Evolutionary conservation across 208 protist genomes (phyloP), one percentile per base, ranked within the genome.

Genomic region (Trypanosoma vivax): DNA sequence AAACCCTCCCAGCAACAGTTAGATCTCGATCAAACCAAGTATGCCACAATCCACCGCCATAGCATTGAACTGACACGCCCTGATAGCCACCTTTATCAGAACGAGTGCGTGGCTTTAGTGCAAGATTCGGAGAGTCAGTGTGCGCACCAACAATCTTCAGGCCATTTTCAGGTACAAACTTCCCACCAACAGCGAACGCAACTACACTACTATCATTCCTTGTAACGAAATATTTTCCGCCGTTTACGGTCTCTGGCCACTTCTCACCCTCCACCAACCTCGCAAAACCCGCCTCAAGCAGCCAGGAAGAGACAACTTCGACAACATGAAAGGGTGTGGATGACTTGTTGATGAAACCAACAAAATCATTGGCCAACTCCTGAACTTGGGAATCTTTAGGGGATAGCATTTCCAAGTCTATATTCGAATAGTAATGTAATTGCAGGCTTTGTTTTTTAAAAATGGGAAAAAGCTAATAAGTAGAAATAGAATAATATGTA

Each of bases 91-190:
- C 55, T n/a, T 63, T 73, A 52, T 48, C 53, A 21, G 55, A 59
- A 19, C 49, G 60, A 16, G 79, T 83, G 13, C 68, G 63, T 7
- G 88, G 88, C 53, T 94, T 94, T 37, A 94, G 47, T 23, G 71
- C 29, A 46, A 94, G 83, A 52, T 84, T 89, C n/a, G 97, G 97
- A n/a, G 88, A 97, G 78, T 99, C 97, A 0, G 96, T 99, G 64
- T 99, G 97, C 1, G 96, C 94, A 13, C 90, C 97, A n/a, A 97
- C 73, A 70, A 99, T 96, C 52, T 94, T 95, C 35, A 97, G 60
- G 11, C 94, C 96, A 54, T 81, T 92, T 23, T 58, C 69, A 5
- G 80, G 54, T 14, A 68, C 49, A 40, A 74, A 99, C 27, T 92
- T 80, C 9, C 83, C 94, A 31, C 98, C 97, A 16, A 99, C 81